These are phyloP conservation scores for Yamadazyma diddensiae DNA, from an alignment of 1,139 yeast species.

Conservation along the genomic window DNA sequence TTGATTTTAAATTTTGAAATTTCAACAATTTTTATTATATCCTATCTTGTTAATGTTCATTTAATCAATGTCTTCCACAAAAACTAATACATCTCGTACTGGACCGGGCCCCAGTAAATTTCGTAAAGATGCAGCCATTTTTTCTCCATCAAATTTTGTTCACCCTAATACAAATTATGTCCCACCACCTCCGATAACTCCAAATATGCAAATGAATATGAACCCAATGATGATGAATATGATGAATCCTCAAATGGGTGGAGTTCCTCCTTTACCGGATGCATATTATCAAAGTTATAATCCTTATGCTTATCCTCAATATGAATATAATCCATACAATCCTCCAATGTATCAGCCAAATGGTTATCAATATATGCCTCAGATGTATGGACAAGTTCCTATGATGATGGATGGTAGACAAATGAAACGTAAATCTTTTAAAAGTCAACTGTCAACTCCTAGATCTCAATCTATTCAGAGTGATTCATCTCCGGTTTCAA, in stretches of 20 bases:
- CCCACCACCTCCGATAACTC: too few species aligned
- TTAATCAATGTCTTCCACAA: constrained; percentile 13
- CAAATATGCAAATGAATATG: constrained; percentile 6
- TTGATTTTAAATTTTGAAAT: background rate
- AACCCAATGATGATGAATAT: constrained; percentile 2
- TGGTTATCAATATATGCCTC: constrained; percentile 11
- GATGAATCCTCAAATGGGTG: constrained; percentile 3
- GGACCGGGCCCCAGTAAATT: constrained; percentile 36
- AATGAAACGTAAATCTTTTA: background rate
- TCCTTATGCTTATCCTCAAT: constrained; percentile 12
- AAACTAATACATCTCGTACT: constrained; percentile 8
- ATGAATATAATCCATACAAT: constrained; percentile 12
- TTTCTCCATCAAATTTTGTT: constrained; percentile 30
- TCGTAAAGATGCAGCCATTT: constrained; percentile 43
- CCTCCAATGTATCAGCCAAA: constrained; percentile 9
- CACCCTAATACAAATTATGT: constrained; percentile 7
- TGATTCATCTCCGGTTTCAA: constrained; percentile 4
- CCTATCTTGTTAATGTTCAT: constrained; percentile 5
- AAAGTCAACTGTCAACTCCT: constrained; percentile 8
- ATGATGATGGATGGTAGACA: background rate
- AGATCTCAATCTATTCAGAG: constrained; percentile 3
- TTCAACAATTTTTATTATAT: background rate
- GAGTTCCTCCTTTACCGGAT: constrained; percentile 3
- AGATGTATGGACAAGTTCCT: constrained; percentile 9
- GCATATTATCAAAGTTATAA: constrained; percentile 6